Base-by-base conservation (phyloP, 352 stramenopile genomes). In the Globisporangium cederbergense region DNA sequence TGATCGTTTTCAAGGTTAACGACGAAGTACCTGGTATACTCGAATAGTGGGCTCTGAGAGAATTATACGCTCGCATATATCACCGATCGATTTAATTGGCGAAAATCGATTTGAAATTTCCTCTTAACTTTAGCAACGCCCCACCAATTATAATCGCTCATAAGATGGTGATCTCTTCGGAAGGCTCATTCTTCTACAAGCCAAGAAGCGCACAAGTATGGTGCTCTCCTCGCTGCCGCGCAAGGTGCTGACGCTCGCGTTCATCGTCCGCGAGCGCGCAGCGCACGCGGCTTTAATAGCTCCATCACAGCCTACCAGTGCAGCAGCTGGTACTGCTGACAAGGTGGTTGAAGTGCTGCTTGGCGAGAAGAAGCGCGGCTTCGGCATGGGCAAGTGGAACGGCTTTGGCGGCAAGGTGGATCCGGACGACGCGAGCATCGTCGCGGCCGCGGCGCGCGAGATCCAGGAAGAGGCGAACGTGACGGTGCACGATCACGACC, bases 361-460 rank as follows among this genome's bases (percentile, higher is more conserved):
- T 20, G 90, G 90, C 2, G 73, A 95, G 70, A 97, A 97, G 71
- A 97, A 97, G 67, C 82, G 89, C 42, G 91, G 91, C 40, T 96
- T 97, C 58, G 90, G 91, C 16, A 38, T 73, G 50, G 89, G 89
- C 58, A 97, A 97, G 65, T 97, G 87, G 87, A 97, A 97, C 64
- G 89, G 91, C 34, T 97, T 97, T 65, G 91, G 91, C 5, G 90
- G 91, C 6, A 97, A 97, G 70, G 81, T 97, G 20, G 88, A 97
- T 59, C 7, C 65, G 5, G 71, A 71, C 20, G 91, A 97, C 64
- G 71, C 70, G 13, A 87, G 74, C 40, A 70, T 91, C 55, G 75
- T 67, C 49, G 78, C 78, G 6, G 83, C 80, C 0, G 73, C 83
- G 2, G 83, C 73, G 46, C 78, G 83, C 25, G 83, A 91, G 65